Conservation (phyloP, 208 protist species). For the Trypanosoma lewisi region DNA sequence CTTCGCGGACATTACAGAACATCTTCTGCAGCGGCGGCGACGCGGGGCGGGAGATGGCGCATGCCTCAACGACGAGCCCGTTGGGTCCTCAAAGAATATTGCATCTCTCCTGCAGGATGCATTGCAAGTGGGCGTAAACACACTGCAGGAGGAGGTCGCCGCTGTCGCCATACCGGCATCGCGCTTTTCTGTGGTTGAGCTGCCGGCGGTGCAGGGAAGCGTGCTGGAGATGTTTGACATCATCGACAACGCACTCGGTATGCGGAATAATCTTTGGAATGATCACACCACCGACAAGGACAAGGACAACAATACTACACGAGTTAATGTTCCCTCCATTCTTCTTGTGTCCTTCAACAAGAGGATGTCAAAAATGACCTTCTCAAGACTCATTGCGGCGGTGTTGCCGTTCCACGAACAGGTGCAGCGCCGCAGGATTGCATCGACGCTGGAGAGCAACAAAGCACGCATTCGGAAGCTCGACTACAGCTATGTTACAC, state of each 20-base stretch:
- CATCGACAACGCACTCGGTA: slow-evolving; percentile 34
- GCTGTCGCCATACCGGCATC: slow-evolving; percentile 6
- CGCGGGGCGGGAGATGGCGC: slow-evolving; percentile 1
- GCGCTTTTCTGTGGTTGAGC: slow-evolving; percentile 24
- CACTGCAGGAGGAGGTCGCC: slow-evolving; percentile 29
- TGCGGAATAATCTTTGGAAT: slow-evolving; percentile 24
- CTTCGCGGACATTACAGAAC: slow-evolving; percentile 26
- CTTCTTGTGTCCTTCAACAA: slow-evolving; percentile 64
- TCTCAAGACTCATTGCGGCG: slow-evolving; percentile 61
- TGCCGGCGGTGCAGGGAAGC: slow-evolving; percentile 48
- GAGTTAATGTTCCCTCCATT: slow-evolving; percentile 34
- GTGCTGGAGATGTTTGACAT: slow-evolving; percentile 55
- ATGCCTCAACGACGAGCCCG: background rate
- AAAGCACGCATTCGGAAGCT: slow-evolving; percentile 29
- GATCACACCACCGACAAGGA: background rate
- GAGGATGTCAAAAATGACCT: slow-evolving; percentile 39
- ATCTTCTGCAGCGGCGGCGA: slow-evolving; percentile 30
- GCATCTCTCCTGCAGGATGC: slow-evolving; percentile 22
- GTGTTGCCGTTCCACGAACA: slow-evolving; percentile 67
- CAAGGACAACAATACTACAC: too few relatives aligned
- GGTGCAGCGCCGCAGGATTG: slow-evolving; percentile 37
- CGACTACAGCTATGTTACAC: slow-evolving; percentile 33
- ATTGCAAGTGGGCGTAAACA: slow-evolving; percentile 19
- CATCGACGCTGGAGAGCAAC: slow-evolving; percentile 31
- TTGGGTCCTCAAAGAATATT: slow-evolving; percentile 26